Percentiles rank a stretch among this genome's conserved stretches.
phyloP scores from a whole-genome alignment of 768 basidiomycete species.

The Xerocomellus dryophilus region DNA sequence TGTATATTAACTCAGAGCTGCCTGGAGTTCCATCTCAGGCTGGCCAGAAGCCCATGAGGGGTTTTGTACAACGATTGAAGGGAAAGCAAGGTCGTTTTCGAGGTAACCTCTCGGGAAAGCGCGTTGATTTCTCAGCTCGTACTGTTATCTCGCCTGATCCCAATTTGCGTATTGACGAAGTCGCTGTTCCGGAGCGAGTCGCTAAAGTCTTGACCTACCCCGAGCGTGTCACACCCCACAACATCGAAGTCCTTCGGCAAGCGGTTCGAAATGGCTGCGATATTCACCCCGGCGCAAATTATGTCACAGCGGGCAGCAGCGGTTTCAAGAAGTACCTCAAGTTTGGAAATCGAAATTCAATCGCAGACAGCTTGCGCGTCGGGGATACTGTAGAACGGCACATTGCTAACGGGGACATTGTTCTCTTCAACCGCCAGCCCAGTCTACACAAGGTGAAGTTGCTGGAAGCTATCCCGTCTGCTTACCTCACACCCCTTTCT shows the following conservation, averaged over 20 bases:
- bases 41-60: slow-evolving; percentile 92
- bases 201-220: slow-evolving; percentile 96
- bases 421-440: slow-evolving; percentile 97
- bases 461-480: neutral
- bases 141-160: slow-evolving; percentile 99
- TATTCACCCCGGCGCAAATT: slow-evolving; percentile 93
- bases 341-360: slow-evolving; percentile 76
- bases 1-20: slow-evolving; percentile 97
- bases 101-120: slow-evolving; percentile 97
- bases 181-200: slow-evolving; percentile 94
- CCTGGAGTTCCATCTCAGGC: slow-evolving; percentile 87
- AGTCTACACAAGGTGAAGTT: slow-evolving; percentile 84
- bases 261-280: slow-evolving; percentile 89
- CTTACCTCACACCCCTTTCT: slow-evolving; percentile 2
- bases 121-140: slow-evolving; percentile 96
- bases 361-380: slow-evolving; percentile 77
- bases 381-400: slow-evolving; percentile 96
- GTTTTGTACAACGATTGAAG: slow-evolving; percentile 96
- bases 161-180: slow-evolving; percentile 97
- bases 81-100: slow-evolving; percentile 99
- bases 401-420: slow-evolving; percentile 91
- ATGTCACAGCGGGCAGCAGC: slow-evolving; percentile 76
- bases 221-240: slow-evolving; percentile 89
- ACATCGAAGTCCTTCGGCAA: slow-evolving; percentile 69
- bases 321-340: slow-evolving; percentile 84